Percentiles rank a stretch among this genome's conserved stretches.
phyloP scores from a whole-genome alignment of 306 rosid genomes.

The cucumber (Cucumis sativus) region DNA sequence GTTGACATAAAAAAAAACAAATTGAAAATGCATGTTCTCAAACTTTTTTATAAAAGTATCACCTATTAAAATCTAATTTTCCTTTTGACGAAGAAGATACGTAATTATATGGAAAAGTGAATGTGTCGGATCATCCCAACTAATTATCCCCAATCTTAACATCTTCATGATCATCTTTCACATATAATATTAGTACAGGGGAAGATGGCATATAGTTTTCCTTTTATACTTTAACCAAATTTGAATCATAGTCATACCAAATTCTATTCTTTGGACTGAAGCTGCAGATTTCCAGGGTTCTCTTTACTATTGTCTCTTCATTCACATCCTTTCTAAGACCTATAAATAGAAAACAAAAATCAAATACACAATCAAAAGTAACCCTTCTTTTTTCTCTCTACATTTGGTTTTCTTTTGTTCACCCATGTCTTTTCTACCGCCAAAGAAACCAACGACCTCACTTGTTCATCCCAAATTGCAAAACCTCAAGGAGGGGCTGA shows the following conservation, averaged over 20 bases:
- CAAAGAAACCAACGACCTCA: background rate
- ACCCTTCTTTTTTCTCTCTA: background rate
- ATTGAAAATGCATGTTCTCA: no score
- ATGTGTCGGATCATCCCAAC: no score
- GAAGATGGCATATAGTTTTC: background rate
- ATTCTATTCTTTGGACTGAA: background rate
- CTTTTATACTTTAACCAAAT: background rate
- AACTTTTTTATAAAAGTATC: no score
- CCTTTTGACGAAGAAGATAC: no score
- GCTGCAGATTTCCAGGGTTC: background rate
- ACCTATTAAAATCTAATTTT: no score
- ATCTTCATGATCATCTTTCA: no score
- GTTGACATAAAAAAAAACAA: no score
- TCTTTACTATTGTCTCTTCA: conserved; percentile 1
- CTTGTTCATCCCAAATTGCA: background rate
- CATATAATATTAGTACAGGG: background rate
- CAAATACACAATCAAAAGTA: background rate
- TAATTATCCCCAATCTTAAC: no score
- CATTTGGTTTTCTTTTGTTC: no score
- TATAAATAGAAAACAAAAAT: background rate
- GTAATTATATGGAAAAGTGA: no score
- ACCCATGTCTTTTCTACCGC: background rate
- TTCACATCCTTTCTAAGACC: background rate
- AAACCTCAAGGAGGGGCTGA: background rate
- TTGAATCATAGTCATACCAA: background rate